phyloP scores from a whole-genome alignment of 495 filamentous ascomycete genomes.

The Hypoxylon intermedium region DNA sequence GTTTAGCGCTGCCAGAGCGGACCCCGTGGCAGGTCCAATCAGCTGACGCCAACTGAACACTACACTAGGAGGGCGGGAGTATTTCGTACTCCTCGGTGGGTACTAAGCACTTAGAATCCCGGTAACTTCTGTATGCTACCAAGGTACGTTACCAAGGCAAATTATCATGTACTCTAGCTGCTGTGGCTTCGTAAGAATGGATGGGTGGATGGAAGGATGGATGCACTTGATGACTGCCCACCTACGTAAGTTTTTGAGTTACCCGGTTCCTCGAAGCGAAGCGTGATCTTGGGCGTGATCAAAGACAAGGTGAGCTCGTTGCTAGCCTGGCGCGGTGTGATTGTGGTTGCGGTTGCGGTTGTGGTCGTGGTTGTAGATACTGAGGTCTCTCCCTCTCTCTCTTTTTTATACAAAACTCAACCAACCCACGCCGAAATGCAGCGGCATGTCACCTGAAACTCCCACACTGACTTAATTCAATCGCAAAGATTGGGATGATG shows the following conservation, averaged over 20 bases:
- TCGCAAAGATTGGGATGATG: constrained; percentile 12
- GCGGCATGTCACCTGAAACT: constrained; percentile 15
- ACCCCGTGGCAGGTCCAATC: constrained; percentile 18
- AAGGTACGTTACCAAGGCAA: neutral
- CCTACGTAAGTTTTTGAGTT: constrained; percentile 9
- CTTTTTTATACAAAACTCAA: constrained; percentile 12
- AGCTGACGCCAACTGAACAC: constrained; percentile 34
- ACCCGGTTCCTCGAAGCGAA: neutral
- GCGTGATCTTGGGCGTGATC: constrained; percentile 1
- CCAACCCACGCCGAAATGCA: constrained; percentile 7
- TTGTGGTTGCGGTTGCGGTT: too few species aligned
- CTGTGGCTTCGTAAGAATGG: constrained; percentile 19
- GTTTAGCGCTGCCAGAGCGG: constrained; percentile 34
- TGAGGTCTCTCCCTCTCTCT: neutral
- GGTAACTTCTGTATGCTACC: neutral
- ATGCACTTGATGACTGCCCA: constrained; percentile 8
- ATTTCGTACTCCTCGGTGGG: too few species aligned
- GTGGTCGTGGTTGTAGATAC: neutral
- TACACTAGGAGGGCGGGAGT: constrained; percentile 1
- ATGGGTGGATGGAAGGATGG: neutral
- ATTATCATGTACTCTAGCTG: constrained; percentile 3
- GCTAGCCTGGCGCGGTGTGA: neutral
- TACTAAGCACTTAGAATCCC: neutral
- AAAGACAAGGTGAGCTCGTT: constrained; percentile 3
- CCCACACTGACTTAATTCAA: constrained; percentile 16